A percentile compares a stretch with the other conserved stretches of the same genome.
phyloP scores from a whole-genome alignment of 768 basidiomycete genomes.

The Leccinum sublutescens region DNA sequence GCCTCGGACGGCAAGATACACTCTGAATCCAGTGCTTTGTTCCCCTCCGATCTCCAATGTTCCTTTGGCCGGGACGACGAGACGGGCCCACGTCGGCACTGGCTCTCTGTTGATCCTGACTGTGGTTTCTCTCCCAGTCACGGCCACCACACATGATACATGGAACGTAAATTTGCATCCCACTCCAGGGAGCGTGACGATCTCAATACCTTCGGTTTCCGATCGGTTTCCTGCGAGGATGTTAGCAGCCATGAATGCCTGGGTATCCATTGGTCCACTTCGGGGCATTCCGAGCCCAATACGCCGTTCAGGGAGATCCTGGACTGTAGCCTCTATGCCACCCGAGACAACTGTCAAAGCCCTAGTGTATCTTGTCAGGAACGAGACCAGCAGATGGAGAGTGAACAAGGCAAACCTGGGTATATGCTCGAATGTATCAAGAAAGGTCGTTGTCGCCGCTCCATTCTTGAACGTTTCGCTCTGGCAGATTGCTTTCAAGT shows the following conservation, averaged over 20 bases:
- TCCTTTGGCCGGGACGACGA: slow-evolving; percentile 44
- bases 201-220: slow-evolving; percentile 55
- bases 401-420: slow-evolving; percentile 35
- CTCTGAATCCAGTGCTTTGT: slow-evolving; percentile 44
- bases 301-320: slow-evolving; percentile 54
- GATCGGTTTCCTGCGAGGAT: slow-evolving; percentile 53
- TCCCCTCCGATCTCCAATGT: slow-evolving; percentile 40
- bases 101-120: slow-evolving; percentile 41
- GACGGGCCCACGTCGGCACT: slow-evolving; percentile 47
- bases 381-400: background rate
- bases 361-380: slow-evolving; percentile 21
- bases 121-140: slow-evolving; percentile 50
- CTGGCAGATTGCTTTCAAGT: slow-evolving; percentile 45
- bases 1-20: slow-evolving; percentile 55
- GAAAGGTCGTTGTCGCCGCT: slow-evolving; percentile 46
- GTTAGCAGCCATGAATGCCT: slow-evolving; percentile 57
- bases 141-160: slow-evolving; percentile 45
- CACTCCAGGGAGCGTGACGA: slow-evolving; percentile 45
- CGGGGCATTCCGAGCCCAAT: slow-evolving; percentile 59
- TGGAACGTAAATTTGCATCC: slow-evolving; percentile 51
- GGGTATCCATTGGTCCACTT: slow-evolving; percentile 62
- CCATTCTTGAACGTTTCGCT: slow-evolving; percentile 42
- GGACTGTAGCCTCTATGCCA: slow-evolving; percentile 53
- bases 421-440: slow-evolving; percentile 42
- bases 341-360: slow-evolving; percentile 53